A percentile compares a stretch with the other conserved stretches of the same genome.
These are phyloP conservation scores for Eucalyptus erythrocorys DNA, from an alignment of 345 rosid species.

Conservation along the genomic window DNA sequence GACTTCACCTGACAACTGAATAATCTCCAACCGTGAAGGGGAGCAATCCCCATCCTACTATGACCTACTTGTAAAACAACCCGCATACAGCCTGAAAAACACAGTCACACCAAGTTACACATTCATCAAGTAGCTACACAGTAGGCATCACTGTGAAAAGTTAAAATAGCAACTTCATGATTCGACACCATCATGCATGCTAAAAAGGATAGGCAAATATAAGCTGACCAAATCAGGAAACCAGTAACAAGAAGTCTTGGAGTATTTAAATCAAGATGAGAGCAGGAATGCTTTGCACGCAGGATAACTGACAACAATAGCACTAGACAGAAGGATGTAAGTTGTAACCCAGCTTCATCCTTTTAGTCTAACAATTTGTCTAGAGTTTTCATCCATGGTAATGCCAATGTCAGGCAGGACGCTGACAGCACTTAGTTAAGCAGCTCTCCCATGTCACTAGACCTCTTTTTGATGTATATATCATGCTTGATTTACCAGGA, in stretches of 20 bases:
- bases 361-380: neutral
- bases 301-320: neutral
- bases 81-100: neutral
- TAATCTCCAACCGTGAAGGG: neutral
- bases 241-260: neutral
- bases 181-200: neutral
- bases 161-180: neutral
- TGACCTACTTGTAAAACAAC: neutral
- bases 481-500: neutral
- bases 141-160: neutral
- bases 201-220: neutral
- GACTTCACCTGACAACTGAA: neutral
- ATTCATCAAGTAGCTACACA: neutral
- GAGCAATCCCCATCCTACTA: neutral
- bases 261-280: neutral
- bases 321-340: neutral
- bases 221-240: neutral
- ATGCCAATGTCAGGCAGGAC: neutral
- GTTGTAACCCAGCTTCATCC: neutral
- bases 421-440: neutral
- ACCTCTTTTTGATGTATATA: neutral
- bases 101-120: neutral
- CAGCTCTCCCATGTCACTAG: neutral
- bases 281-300: neutral
- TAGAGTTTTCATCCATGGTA: neutral